phyloP scores from a whole-genome alignment of 2,329 filamentous ascomycete species.

The Clarireedia paspali region DNA sequence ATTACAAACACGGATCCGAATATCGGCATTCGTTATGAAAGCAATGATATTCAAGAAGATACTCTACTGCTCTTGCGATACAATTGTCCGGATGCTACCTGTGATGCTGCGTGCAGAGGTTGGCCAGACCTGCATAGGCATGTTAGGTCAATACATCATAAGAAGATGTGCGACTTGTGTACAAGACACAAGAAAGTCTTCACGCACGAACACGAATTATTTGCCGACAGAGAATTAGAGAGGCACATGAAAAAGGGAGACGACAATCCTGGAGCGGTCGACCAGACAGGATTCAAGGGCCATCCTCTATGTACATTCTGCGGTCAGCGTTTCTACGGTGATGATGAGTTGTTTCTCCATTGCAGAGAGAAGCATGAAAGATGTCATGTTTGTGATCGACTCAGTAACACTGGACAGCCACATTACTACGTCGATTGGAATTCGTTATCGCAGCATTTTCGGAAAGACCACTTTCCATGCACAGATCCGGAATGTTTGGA shows the following conservation, averaged over 20 bases:
- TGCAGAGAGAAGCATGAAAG: slow-evolving; percentile 91
- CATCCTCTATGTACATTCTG: slow-evolving; percentile 95
- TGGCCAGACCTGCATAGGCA: slow-evolving; percentile 76
- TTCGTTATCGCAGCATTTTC: slow-evolving; percentile 78
- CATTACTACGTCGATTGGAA: slow-evolving; percentile 92
- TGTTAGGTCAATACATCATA: slow-evolving; percentile 73
- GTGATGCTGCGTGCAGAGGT: slow-evolving; percentile 76
- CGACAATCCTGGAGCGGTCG: slow-evolving; percentile 77
- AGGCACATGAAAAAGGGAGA: slow-evolving; percentile 88
- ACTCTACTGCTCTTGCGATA: slow-evolving; percentile 82
- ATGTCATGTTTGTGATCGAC: slow-evolving; percentile 84
- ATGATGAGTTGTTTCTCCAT: slow-evolving; percentile 89
- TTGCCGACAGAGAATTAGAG: slow-evolving; percentile 70
- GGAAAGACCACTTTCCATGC: slow-evolving; percentile 80
- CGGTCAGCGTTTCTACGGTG: slow-evolving; percentile 84
- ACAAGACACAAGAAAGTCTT: slow-evolving; percentile 96
- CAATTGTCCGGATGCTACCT: slow-evolving; percentile 83
- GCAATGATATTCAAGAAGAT: slow-evolving; percentile 82
- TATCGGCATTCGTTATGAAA: slow-evolving; percentile 86
- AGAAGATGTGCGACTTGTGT: slow-evolving; percentile 87
- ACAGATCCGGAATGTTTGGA: slow-evolving; percentile 81
- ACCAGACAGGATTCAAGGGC: slow-evolving; percentile 93
- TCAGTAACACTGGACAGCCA: slow-evolving; percentile 42
- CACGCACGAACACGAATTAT: slow-evolving; percentile 93
- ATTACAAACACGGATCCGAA: slow-evolving; percentile 75